Evolutionary conservation across 257 asterid genomes (phyloP), one percentile per base, ranked within the genome.

Genomic region (Salvia hispanica): DNA sequence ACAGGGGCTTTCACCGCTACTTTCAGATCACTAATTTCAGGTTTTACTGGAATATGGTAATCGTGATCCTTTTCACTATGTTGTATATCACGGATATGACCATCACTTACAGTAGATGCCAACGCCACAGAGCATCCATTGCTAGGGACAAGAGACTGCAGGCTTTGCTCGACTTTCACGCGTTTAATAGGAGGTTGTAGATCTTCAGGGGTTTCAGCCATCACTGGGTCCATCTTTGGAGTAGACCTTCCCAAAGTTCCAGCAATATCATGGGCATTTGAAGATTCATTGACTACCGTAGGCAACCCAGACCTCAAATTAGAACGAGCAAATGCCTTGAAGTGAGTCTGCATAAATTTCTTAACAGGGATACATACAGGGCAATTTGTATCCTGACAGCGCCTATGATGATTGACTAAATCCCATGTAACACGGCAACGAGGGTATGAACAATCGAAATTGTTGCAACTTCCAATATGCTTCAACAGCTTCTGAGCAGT

Each of bases 341-440:
- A 34, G 31, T 87, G 91, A 28, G 67, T 53, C 10, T 72, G 91
- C 65, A 78, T 14, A 81, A 64, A 87, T 48, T 72, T 84, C 77
- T 78, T 94, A 43, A 88, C 93, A 18, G 98, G 95, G 64, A 89
- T 34, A 73, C 99, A 94, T 76, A 91, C 91, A 47, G 96, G 96
- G 79, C 99, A 94, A 66, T 13, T 80, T 70, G 70, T 71, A 67
- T 79, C 82, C 74, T 67, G 82, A 64, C 99, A 94, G 52, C 62
- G 80, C 81, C 50, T 77, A 62, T 82, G 71, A 75, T 94, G 99
- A 69, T 64, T 63, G 67, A 88, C 64, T 76, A 94, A 75, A 64
- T 2, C 55, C 81, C 75, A 87, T 10, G 98, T 70, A 56, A 21
- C 78, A 44, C 72, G 72, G 83, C 99, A 94, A 28, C 91, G 89